Conservation (phyloP, 2,329 filamentous ascomycete species). For the Neofusicoccum ribis region DNA sequence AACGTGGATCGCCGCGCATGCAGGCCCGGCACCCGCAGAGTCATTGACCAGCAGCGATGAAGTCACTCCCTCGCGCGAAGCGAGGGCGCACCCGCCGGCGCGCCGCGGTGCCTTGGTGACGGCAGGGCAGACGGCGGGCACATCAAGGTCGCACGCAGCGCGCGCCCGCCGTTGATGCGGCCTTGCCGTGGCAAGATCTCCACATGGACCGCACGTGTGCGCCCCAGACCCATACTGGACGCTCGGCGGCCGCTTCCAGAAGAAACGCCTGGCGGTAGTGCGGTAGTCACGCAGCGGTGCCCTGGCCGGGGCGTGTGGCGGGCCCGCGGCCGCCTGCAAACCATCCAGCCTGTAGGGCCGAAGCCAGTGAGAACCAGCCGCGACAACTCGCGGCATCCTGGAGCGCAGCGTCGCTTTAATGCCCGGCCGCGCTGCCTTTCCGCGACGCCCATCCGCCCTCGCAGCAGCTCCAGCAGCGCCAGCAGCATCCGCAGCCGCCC, state of each 20-base stretch:
- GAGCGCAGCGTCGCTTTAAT: background rate
- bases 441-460: too few relatives aligned
- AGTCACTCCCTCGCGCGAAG: constrained; percentile 2
- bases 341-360: background rate
- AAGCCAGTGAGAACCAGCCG: background rate
- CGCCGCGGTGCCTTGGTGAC: too few relatives aligned
- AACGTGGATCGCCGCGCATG: too few relatives aligned
- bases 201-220: too few relatives aligned
- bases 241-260: background rate
- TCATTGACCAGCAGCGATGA: constrained; percentile 10
- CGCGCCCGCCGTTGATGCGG: too few relatives aligned
- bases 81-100: background rate
- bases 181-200: too few relatives aligned
- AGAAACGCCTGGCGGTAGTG: background rate
- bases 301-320: background rate
- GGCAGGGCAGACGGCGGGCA: too few relatives aligned
- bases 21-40: background rate
- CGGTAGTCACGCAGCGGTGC: too few relatives aligned
- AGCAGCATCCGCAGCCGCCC: too few relatives aligned
- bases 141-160: too few relatives aligned
- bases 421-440: background rate
- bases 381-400: background rate
- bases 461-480: too few relatives aligned
- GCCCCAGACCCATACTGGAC: too few relatives aligned
- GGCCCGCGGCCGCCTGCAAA: background rate